phyloP scores from a whole-genome alignment of 495 filamentous ascomycete species.

The Penicillium egyptiacum region DNA sequence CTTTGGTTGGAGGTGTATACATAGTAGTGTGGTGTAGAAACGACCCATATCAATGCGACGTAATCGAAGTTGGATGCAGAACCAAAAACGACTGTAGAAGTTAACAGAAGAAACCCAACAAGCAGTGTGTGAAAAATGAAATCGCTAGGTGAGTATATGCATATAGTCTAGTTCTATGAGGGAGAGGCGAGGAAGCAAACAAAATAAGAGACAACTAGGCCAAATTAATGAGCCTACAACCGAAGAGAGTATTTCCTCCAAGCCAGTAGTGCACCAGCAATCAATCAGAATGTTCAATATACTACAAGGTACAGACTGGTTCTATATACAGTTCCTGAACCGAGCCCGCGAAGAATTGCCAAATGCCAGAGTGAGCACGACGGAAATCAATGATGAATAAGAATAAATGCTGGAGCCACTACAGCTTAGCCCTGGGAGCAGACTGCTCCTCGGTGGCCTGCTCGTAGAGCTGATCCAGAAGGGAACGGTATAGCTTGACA shows the following conservation, averaged over 20 bases:
- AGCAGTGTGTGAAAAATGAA: neutral
- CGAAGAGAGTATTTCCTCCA: neutral
- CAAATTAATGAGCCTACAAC: neutral
- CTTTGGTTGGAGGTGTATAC: no score
- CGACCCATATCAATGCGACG: neutral
- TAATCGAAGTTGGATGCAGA: neutral
- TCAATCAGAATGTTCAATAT: slow-evolving; percentile 16
- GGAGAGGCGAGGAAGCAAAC: neutral
- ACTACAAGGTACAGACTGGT: slow-evolving; percentile 19
- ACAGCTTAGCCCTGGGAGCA: slow-evolving; percentile 56
- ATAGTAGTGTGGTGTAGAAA: no score
- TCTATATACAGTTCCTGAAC: slow-evolving; percentile 18
- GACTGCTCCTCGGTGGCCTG: slow-evolving; percentile 58
- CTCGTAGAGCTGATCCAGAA: slow-evolving; percentile 80
- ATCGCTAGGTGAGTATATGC: neutral
- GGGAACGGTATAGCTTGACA: slow-evolving; percentile 69
- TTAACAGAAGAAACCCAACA: neutral
- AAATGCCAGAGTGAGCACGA: slow-evolving; percentile 4
- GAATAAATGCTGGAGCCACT: slow-evolving; percentile 9
- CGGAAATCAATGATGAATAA: slow-evolving; percentile 2
- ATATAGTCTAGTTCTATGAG: neutral
- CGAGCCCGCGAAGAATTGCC: slow-evolving; percentile 2
- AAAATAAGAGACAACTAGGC: neutral
- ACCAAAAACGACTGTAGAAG: neutral
- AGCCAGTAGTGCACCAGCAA: neutral